phyloP scores from a whole-genome alignment of 2,329 filamentous ascomycete species.

The Aspergillus aculeatus region DNA sequence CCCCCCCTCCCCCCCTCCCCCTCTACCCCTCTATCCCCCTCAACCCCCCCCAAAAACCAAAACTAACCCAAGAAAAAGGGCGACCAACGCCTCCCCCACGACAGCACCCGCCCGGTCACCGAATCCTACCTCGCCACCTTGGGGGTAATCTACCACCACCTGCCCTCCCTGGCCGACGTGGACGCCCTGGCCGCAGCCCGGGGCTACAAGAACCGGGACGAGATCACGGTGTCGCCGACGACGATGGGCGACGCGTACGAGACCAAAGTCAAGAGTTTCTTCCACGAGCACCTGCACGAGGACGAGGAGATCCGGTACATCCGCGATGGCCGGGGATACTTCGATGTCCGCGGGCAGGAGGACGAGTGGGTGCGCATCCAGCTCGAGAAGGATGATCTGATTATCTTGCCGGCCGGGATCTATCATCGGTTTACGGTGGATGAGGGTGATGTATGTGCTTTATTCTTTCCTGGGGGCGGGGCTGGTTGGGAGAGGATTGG shows the following conservation, averaged over 20 bases:
- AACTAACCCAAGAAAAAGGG: conserved; percentile 55
- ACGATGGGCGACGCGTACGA: conserved; percentile 87
- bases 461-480: not conserved
- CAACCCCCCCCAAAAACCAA: conserved; percentile 1
- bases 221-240: conserved; percentile 82
- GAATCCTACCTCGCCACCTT: conserved; percentile 66
- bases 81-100: conserved; percentile 88
- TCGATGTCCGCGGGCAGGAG: conserved; percentile 79
- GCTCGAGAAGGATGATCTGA: conserved; percentile 82
- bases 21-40: not conserved
- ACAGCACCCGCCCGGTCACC: conserved; percentile 71
- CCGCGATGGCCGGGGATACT: conserved; percentile 81
- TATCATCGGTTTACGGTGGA: conserved; percentile 98
- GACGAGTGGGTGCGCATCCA: conserved; percentile 88
- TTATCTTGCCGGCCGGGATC: conserved; percentile 91
- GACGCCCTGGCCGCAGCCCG: conserved; percentile 72
- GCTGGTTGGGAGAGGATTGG: conserved; percentile 11
- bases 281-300: conserved; percentile 93
- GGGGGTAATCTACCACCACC: conserved; percentile 76
- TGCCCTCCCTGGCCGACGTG: conserved; percentile 64
- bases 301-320: conserved; percentile 99
- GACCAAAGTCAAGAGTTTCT: conserved; percentile 90
- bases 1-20: not conserved
- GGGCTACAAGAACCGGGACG: conserved; percentile 90
- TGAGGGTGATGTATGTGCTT: conserved; percentile 72